Evolutionary conservation across 176 grass and related monocot species (phyloP), one percentile per base, ranked within the genome.

Genomic region (Chloris gayana): DNA sequence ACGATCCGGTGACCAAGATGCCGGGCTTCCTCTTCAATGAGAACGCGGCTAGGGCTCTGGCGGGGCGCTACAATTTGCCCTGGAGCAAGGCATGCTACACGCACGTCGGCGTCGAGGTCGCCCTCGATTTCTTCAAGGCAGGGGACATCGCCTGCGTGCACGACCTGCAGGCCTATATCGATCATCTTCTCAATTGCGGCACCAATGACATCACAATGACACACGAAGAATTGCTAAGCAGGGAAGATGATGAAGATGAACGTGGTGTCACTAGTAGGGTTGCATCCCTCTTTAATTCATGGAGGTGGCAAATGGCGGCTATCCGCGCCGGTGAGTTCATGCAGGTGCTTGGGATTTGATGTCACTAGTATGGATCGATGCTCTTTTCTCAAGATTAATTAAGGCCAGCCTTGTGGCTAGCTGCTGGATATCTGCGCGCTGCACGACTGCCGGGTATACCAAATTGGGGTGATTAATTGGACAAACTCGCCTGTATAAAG

Each of bases 1-100:
- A 90, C 11, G 93, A 97, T 19, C 93, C 93, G 0, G 76, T 97
- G 6, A 92, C 90, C 3, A 97, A 89, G 86, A 64, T 97, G 77
- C 90, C 90, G 0, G 93, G 93, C 0, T 3, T 97, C 7, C 31
- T 97, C 63, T 72, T 97, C 42, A 97, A 97, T 14, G 93, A 92
- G 54, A 44, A 37, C 46, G 13, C 14, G 1, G 76, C 70, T 53
- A 86, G 89, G 62, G 67, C 75, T 47, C 29, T 89, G 3, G 88
- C 78, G 0, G 88, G 73, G 38, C 70, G 67, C 30, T 80, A 79
- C 47, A 65, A 86, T 49, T 7, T 91, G 47, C 89, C 92, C 13
- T 95, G 92, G 89, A 87, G 89, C 38, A 85, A 80, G 79, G 85
- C 85, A 0, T 97, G 90, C 72, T 97, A 93, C 39, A 75, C 88